Base-by-base conservation (phyloP, 768 basidiomycete species). In the Exidia glandulosa region DNA sequence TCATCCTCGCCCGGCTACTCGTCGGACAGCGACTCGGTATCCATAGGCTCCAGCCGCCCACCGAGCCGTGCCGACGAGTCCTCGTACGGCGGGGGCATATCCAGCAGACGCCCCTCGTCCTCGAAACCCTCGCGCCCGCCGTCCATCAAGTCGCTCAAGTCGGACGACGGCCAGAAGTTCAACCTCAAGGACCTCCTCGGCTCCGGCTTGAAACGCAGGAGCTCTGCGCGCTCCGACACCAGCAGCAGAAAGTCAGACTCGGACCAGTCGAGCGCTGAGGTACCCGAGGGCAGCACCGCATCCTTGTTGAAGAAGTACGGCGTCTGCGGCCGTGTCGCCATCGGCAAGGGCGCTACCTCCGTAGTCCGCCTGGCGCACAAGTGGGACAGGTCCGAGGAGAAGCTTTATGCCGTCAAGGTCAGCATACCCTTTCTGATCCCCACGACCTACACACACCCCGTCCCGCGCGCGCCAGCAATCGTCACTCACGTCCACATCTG, bases 291-390 rank as follows among this genome's bases (percentile, higher is more conserved):
- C 41, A 81, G 78, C 60, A 77, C 81, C 12, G 76, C 77, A 14
- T 82, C 79, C 62, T 68, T 88, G 64, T 74, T 88, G 37, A 85
- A 93, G 73, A 98, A 98, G 79, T 99, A 98, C 69, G 96, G 95
- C 32, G 85, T 96, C 13, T 98, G 94, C 72, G 92, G 94, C 76
- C 92, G 91, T 75, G 84, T 93, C 25, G 94, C 95, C 13, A 96
- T 99, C 63, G 95, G 95, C 37, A 96, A 94, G 72, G 95, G 95
- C 23, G 96, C 95, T n/a, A 99, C 96, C 29, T 92, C 90, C 55
- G 93, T 97, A 59, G 95, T 99, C 48, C 79, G 92, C 52, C 81
- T 99, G 19, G 95, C 94, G 47, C 96, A 99, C 75, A 99, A 98
- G 76, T 98, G 95, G 95, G 96, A 99, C 71, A 79, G 94, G 61